Percentiles rank a stretch among this genome's conserved stretches.
These are phyloP conservation scores for Bipolaris cookei DNA, from an alignment of 2,329 filamentous ascomycete genomes.

Conservation along the genomic window DNA sequence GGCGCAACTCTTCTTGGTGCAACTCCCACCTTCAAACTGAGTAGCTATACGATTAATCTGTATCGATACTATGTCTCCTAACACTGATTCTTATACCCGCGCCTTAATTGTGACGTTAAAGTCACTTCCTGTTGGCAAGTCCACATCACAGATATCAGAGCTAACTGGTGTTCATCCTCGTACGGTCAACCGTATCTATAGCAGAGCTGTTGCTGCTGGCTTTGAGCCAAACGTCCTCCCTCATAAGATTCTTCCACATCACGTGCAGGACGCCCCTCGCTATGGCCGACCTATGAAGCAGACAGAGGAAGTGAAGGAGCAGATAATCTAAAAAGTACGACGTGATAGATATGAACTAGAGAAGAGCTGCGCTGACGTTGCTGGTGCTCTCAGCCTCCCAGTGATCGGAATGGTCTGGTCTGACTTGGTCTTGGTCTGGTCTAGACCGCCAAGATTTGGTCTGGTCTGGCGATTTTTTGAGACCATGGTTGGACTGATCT, in stretches of 20 bases:
- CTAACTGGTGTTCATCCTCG: constrained; percentile 5
- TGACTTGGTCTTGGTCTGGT: too few species aligned
- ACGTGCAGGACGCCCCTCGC: too few species aligned
- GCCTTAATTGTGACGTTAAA: constrained; percentile 4
- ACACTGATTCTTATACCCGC: constrained; percentile 11
- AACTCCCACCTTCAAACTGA: background rate
- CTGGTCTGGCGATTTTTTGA: too few species aligned
- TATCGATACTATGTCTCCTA: constrained; percentile 6
- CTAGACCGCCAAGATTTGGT: too few species aligned
- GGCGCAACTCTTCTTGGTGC: background rate
- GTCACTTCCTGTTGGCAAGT: too few species aligned
- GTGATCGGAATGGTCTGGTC: too few species aligned
- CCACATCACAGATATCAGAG: constrained; percentile 1
- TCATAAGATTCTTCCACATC: constrained; percentile 5
- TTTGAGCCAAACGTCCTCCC: constrained; percentile 12
- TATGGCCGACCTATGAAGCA: constrained; percentile 13
- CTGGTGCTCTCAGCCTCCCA: constrained; percentile 1
- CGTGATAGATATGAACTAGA: constrained; percentile 5
- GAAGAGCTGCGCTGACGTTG: constrained; percentile 7
- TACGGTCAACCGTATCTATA: constrained; percentile 16
- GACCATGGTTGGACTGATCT: too few species aligned
- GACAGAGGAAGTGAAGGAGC: constrained; percentile 1
- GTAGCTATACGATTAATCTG: background rate
- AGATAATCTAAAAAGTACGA: constrained; percentile 8
- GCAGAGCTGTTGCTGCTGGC: constrained; percentile 11